Evolutionary conservation across 306 rosid genomes (phyloP).

Genomic region (Argentina anserina): DNA sequence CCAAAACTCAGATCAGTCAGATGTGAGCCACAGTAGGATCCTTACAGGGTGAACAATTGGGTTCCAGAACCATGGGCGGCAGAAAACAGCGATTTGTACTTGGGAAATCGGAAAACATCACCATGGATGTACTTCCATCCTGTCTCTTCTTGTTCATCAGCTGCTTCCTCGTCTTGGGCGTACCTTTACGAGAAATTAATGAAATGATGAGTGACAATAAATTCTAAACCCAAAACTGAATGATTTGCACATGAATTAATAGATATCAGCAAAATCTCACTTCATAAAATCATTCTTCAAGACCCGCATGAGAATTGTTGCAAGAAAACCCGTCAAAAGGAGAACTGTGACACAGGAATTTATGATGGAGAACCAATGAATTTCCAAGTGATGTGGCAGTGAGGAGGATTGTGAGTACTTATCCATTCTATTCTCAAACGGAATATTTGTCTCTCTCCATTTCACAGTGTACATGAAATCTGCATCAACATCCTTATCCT

Average conservation of each 20-base stretch:
- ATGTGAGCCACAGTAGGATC: conserved; percentile 16
- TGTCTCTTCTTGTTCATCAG: conserved; percentile 97
- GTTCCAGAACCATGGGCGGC: conserved; percentile 96
- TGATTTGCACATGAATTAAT: conserved; percentile 7
- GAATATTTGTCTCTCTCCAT: conserved; percentile 76
- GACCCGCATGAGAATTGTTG: conserved; percentile 97
- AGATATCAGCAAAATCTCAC: conserved; percentile 43
- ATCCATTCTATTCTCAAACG: conserved; percentile 92
- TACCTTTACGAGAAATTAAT: conserved; percentile 43
- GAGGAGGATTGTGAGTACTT: conserved; percentile 96
- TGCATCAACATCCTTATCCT: conserved; percentile 72
- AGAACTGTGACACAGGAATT: conserved; percentile 98
- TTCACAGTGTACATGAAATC: conserved; percentile 84
- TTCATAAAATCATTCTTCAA: conserved; percentile 97
- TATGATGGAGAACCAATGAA: conserved; percentile 96
- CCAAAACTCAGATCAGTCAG: neutral
- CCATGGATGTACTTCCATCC: conserved; percentile 99
- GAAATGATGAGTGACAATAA: neutral
- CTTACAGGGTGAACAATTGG: conserved; percentile 91
- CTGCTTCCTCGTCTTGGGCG: conserved; percentile 98
- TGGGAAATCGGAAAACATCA: conserved; percentile 92
- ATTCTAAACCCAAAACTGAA: conserved; percentile 10
- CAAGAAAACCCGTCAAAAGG: conserved; percentile 93
- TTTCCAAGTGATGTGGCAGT: conserved; percentile 91
- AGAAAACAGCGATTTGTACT: conserved; percentile 76